A percentile compares a stretch with the other conserved stretches of the same genome.
phyloP scores from a whole-genome alignment of 139 green algal species.

The Chlamydomonas eustigma region DNA sequence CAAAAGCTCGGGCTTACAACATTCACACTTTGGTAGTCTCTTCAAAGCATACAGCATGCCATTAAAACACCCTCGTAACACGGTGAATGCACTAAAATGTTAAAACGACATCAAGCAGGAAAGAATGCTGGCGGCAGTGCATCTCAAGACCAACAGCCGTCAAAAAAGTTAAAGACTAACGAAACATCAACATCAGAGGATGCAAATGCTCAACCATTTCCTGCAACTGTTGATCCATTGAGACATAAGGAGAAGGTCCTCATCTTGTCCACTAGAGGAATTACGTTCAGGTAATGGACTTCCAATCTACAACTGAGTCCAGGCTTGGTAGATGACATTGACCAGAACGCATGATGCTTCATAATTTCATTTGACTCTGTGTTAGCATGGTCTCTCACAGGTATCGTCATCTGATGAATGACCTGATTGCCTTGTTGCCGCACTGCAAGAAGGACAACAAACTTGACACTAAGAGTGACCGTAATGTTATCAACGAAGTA shows the following conservation, averaged over 20 bases:
- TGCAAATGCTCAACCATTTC: neutral
- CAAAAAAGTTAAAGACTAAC: neutral
- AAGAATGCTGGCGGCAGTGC: too few relatives aligned
- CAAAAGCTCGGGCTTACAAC: too few relatives aligned
- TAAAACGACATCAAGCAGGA: too few relatives aligned
- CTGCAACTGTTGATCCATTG: constrained; percentile 30
- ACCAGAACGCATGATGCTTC: neutral
- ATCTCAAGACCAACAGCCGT: neutral
- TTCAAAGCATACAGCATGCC: too few relatives aligned
- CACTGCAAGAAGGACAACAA: constrained; percentile 96
- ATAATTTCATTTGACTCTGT: neutral
- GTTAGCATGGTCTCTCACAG: constrained; percentile 35
- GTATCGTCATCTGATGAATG: constrained; percentile 83
- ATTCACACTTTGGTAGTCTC: too few relatives aligned
- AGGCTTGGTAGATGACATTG: neutral
- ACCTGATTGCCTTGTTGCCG: constrained; percentile 86
- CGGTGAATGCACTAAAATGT: too few relatives aligned
- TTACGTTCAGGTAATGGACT: constrained; percentile 45
- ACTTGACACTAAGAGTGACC: constrained; percentile 92
- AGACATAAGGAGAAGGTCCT: constrained; percentile 88
- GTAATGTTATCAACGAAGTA: constrained; percentile 87
- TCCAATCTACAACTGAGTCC: neutral
- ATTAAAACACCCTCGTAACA: too few relatives aligned
- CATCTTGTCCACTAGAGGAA: constrained; percentile 75
- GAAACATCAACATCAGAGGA: neutral